These are phyloP conservation scores for Lichenothelia convexa DNA, from an alignment of 495 filamentous ascomycete genomes.

Conservation along the genomic window DNA sequence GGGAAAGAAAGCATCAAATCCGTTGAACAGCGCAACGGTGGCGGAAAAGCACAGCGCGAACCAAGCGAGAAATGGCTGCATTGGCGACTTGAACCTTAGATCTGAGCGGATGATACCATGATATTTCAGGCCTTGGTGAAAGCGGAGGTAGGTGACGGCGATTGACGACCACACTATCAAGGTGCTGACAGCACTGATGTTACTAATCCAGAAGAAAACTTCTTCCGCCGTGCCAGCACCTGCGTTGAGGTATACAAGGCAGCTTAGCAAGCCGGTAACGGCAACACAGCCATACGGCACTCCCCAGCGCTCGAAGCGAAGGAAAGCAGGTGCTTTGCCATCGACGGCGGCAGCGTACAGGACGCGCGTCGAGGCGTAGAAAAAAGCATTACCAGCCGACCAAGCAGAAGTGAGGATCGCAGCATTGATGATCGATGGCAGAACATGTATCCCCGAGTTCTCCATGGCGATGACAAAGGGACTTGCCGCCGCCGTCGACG, in stretches of 20 bases:
- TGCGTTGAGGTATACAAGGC: conserved; percentile 43
- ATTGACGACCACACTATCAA: conserved; percentile 39
- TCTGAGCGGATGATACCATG: conserved; percentile 35
- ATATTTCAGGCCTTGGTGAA: conserved; percentile 31
- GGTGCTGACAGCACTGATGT: conserved; percentile 21
- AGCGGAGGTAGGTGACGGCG: conserved; percentile 40
- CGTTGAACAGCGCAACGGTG: conserved; percentile 39
- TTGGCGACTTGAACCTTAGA: conserved; percentile 30
- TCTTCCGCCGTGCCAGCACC: conserved; percentile 27
- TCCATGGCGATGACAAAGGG: conserved; percentile 48
- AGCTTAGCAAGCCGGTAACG: conserved; percentile 33
- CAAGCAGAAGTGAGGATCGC: conserved; percentile 48
- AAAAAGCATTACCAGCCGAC: conserved; percentile 59
- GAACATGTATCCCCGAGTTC: conserved; percentile 41
- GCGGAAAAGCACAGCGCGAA: conserved; percentile 29
- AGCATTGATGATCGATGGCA: conserved; percentile 62
- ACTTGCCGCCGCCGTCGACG: conserved; percentile 41
- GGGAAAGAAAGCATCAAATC: conserved; percentile 44
- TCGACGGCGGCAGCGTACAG: conserved; percentile 49
- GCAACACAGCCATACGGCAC: conserved; percentile 44
- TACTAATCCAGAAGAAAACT: conserved; percentile 25
- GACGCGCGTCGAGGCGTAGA: conserved; percentile 67
- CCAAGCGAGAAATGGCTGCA: conserved; percentile 37
- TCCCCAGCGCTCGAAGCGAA: conserved; percentile 33
- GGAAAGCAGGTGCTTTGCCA: conserved; percentile 47